Evolutionary conservation across 345 rosid species (phyloP).

Genomic region (Xanthoceras sorbifolium): DNA sequence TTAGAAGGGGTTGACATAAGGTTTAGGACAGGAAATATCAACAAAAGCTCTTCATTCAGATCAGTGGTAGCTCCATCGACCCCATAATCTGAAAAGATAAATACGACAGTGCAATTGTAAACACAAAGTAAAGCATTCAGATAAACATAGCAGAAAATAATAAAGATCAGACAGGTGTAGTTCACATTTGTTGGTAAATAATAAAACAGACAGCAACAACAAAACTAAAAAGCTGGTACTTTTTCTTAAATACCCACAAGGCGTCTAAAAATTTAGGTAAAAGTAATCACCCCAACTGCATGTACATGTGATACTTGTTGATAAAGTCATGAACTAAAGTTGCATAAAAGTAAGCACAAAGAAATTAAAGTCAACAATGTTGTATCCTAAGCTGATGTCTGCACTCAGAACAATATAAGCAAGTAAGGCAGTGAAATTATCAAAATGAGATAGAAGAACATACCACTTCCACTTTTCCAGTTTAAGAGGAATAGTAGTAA

Average conservation of each 20-base stretch:
- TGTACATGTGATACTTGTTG: background rate
- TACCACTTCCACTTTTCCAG: constrained; percentile 81
- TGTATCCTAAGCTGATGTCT: background rate
- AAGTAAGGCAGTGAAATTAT: constrained; percentile 19
- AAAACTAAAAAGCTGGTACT: background rate
- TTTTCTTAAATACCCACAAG: background rate
- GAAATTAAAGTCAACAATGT: background rate
- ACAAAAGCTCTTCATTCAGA: constrained; percentile 63
- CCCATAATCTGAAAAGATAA: constrained; percentile 43
- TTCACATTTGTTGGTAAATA: background rate
- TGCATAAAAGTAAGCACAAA: constrained; percentile 6
- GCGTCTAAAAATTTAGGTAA: background rate
- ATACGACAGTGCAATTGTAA: background rate
- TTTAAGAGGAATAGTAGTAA: constrained; percentile 61
- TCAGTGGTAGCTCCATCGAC: constrained; percentile 33
- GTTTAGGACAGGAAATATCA: constrained; percentile 66
- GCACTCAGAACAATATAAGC: constrained; percentile 6
- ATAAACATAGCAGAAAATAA: background rate
- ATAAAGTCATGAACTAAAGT: background rate
- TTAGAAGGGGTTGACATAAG: constrained; percentile 85
- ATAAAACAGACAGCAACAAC: background rate
- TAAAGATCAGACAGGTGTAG: background rate
- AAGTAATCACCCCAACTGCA: background rate
- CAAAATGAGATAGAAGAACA: constrained; percentile 26
- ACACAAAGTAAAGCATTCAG: constrained; percentile 2